These are phyloP conservation scores for Gnomoniopsis sp. DNA, from an alignment of 2,329 filamentous ascomycete species.

Conservation along the genomic window DNA sequence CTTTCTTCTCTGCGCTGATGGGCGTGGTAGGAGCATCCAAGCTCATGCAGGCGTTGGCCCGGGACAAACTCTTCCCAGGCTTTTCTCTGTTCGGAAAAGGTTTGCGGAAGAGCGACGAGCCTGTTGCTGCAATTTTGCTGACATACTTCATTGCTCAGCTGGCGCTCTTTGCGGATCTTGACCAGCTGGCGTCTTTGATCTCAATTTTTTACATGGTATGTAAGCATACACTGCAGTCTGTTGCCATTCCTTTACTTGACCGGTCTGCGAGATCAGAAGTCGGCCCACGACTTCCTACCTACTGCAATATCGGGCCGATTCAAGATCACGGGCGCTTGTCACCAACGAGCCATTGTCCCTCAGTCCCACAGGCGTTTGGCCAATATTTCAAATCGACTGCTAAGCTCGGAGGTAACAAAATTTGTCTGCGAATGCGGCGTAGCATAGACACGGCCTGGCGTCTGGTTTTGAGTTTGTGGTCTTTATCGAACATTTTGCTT, in stretches of 20 bases:
- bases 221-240: background rate
- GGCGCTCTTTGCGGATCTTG: conserved; percentile 78
- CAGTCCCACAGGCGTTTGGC: too few species aligned
- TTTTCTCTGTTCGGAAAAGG: conserved; percentile 72
- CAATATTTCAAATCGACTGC: too few species aligned
- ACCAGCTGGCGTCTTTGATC: conserved; percentile 84
- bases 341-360: too few species aligned
- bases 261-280: too few species aligned
- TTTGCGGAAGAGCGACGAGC: conserved; percentile 69
- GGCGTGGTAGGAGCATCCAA: conserved; percentile 83
- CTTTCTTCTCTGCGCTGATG: conserved; percentile 84
- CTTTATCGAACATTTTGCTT: background rate
- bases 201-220: conserved; percentile 80
- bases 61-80: conserved; percentile 76
- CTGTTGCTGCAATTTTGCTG: conserved; percentile 70
- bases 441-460: too few species aligned
- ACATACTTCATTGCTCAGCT: conserved; percentile 75
- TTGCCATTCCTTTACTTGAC: background rate
- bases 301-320: too few species aligned
- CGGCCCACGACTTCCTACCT: too few species aligned
- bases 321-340: too few species aligned
- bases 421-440: too few species aligned
- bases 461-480: background rate
- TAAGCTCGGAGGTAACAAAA: too few species aligned
- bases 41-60: conserved; percentile 76